Base-by-base conservation (phyloP, 2,329 filamentous ascomycete genomes). In the Lasiodiplodia sp. region DNA sequence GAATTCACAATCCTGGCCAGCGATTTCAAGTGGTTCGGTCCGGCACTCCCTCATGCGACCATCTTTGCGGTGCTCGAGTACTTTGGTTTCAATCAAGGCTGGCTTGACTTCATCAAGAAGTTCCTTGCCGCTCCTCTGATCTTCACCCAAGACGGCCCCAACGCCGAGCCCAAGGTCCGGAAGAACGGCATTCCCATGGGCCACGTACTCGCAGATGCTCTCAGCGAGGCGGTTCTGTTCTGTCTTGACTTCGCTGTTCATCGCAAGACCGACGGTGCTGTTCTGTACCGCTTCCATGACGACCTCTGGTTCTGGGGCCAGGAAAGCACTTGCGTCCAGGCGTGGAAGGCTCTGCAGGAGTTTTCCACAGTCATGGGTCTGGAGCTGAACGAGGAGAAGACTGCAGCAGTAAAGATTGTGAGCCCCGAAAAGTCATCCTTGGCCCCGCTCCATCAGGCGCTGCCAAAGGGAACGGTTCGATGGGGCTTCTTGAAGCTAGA, bases 301-400 rank as follows among this genome's bases (percentile, higher is more conserved):
- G 88, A 91, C 71, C 82, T 91, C 64, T 91, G 88, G 89, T 88
- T 91, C 74, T 91, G 88, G 88, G 84, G 85, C 10, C 81, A 87
- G 6, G 84, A 88, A 58, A 71, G 79, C 3, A 81, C 79, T 2
- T 86, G 85, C n/a, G 81, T 84, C 25, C 81, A 83, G 53, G 89
- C 87, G 0, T 92, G 90, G 90, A 74, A 83, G 21, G 82, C 86
- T 0, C 83, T 92, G 71, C 80, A 82, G 1, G 77, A 82, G 1
- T 92, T 91, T 71, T 79, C 83, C 2, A 73, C 77, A 0, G 77
- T 87, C 1, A 87, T 89, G 74, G 87, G 88, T 1, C 82, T 90
- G 1, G 77, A 83, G 6, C 83, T 91, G 69, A 89, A 91, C 72
- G 73, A 81, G 51, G 83, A 85, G 25, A 89, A 89, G 76, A 88